phyloP scores from a whole-genome alignment of 1,284 basidiomycete genomes.

The Ceratorhiza oryzae-sativae region DNA sequence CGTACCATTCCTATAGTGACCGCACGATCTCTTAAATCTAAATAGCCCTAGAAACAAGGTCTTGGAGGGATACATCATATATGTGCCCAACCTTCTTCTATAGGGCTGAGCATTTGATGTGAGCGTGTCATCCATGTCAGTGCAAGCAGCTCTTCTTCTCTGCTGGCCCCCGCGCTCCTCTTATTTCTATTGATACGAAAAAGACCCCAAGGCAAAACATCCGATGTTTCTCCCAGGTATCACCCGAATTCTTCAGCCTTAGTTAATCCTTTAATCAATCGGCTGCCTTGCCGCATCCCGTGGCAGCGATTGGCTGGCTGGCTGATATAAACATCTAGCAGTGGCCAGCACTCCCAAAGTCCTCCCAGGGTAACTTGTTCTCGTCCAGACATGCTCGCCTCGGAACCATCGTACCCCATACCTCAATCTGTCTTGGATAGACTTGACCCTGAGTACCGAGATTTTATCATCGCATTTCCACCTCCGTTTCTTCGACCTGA shows the following conservation, averaged over 20 bases:
- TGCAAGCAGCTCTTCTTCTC: neutral
- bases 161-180: too few species aligned
- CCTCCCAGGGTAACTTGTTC: neutral
- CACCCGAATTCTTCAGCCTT: neutral
- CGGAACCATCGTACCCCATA: neutral
- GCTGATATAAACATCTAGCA: neutral
- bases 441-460: constrained; percentile 29
- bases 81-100: too few species aligned
- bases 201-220: neutral
- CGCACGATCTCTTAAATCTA: too few species aligned
- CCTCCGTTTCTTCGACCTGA: neutral
- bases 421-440: constrained; percentile 2
- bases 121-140: too few species aligned
- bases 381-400: neutral
- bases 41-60: too few species aligned
- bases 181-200: too few species aligned
- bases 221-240: neutral
- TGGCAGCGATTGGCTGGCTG: neutral
- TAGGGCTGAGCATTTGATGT: too few species aligned
- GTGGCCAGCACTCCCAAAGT: neutral
- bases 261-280: neutral
- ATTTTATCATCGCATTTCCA: neutral
- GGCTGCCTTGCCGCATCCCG: neutral
- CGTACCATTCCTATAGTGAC: too few species aligned
- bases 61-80: too few species aligned